phyloP scores from a whole-genome alignment of 495 filamentous ascomycete species.

The Xylaria cubensis region DNA sequence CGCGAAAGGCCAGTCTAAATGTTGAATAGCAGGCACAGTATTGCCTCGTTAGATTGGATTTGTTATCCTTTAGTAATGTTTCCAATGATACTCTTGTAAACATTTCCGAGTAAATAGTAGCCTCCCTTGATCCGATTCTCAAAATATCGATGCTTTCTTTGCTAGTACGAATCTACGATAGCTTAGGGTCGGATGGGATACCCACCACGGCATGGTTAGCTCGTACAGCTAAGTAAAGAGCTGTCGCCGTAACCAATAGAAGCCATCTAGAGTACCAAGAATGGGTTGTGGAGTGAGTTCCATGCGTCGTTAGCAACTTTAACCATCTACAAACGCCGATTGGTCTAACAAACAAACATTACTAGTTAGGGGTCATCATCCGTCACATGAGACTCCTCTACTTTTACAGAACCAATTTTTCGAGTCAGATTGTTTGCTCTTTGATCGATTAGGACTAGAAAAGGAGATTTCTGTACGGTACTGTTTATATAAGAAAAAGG shows the following conservation, averaged over 20 bases:
- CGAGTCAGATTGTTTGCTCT: background rate
- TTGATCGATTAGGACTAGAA: background rate
- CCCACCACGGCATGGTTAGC: background rate
- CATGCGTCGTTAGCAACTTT: conserved; percentile 14
- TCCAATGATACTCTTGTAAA: background rate
- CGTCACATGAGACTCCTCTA: background rate
- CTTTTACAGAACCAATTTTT: background rate
- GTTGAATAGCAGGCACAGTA: background rate
- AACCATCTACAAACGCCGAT: background rate
- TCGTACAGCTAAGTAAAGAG: background rate
- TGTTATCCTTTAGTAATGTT: background rate
- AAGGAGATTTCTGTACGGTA: background rate
- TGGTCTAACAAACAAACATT: background rate
- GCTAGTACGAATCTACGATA: background rate
- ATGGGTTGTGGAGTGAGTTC: background rate
- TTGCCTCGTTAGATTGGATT: background rate
- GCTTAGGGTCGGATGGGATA: background rate
- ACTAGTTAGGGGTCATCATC: background rate
- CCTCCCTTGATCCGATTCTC: background rate
- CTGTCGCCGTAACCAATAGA: conserved; percentile 1
- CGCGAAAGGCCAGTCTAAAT: background rate
- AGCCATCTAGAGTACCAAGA: background rate
- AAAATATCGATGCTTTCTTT: background rate
- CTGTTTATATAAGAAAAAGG: background rate
- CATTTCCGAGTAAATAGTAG: background rate